Evolutionary conservation across 2,329 filamentous ascomycete genomes (phyloP), one percentile per base, ranked within the genome.

Genomic region (Exserohilum turcica): DNA sequence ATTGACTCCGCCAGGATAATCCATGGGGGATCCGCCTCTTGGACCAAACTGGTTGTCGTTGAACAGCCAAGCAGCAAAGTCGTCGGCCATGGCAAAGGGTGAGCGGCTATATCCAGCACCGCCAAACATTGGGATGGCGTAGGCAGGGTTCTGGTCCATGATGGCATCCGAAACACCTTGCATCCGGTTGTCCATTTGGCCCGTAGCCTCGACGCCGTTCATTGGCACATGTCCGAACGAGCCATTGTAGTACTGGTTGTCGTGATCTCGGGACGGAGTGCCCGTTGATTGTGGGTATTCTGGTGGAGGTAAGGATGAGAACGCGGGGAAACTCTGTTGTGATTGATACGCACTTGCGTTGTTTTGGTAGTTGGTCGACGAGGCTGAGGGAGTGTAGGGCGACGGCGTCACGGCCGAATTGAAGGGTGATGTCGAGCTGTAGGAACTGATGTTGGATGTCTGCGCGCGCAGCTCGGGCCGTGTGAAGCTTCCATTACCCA

Each of bases 11-110:
- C 58, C 56, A 3, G 61, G 65, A 36, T 74, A 74, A 31, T 62
- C 67, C 74, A 77, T 76, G 2, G 74, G 74, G 15, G 73, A 75
- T 28, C 67, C 67, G 10, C 63, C 59, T 24, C 70, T 68, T 31
- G 74, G 63, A 27, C 70, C 68, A 27, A 83, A 78, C 13, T 83
- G 78, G 15, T 82, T 82, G 31, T 86, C 86, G 68, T 89, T 92
- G 75, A 95, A 95, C 21, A 95, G 75, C 80, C 89, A 96, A 5
- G 88, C 87, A 60, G 92, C 87, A 66, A 94, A 94, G 67, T 96
- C 91, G 68, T 95, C 91, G 0, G 90, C 88, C 78, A 95, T 89
- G 7, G 89, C 87, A 69, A 93, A 93, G 0, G 93, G 92, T 2
- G 92, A 96, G 52, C 93, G 90, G 63, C 90, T 92, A 55, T 91